Evolutionary conservation across 805 yeast species (phyloP), one percentile per base, ranked within the genome.

Genomic region (Barnettozyma pratensis): DNA sequence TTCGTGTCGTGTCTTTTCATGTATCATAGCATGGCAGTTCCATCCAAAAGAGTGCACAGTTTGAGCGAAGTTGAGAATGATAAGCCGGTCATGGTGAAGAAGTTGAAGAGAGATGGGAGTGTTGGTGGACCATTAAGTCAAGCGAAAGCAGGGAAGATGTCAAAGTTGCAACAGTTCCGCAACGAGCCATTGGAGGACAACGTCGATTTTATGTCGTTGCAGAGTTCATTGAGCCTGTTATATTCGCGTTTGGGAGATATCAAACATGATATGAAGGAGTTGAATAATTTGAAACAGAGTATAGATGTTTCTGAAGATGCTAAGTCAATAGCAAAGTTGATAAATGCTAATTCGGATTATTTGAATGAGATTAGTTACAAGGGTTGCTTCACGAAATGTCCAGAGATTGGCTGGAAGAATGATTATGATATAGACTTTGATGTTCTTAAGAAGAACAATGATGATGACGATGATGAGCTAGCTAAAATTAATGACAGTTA

Each of bases 301-400:
- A 55, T 60, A 28, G 41, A 44, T 11, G 46, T 48, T 5, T 34
- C 57, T 3, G 47, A 53, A 3, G 54, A 54, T 40, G 44, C 53
- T 26, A 60, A 61, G 32, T 50, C 53, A 4, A 39, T 53, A 5
- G 44, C 51, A 1, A 41, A 42, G 32, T 37, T 57, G 28, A 42
- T 59, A 7, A 27, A 52, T 10, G 32, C 37, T 26, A 53, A 58
- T 37, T 37, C 56, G 3, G 50, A 52, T 38, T 60, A 57, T 41
- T 47, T 61, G 38, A 56, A 54, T n/a, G 61, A 60, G 47, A 60
- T 61, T 43, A 46, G 50, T 38, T 61, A 61, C 49, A 59, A 58
- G 43, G 63, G 63, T 5, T 11, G 47, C 28, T 46, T 27, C 30
- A 51, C 58, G 25, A 60, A 58, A 42, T 56, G 61, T 41, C 65